Base-by-base conservation (phyloP, 176 grass and related monocot species). In the Poa pratensis region DNA sequence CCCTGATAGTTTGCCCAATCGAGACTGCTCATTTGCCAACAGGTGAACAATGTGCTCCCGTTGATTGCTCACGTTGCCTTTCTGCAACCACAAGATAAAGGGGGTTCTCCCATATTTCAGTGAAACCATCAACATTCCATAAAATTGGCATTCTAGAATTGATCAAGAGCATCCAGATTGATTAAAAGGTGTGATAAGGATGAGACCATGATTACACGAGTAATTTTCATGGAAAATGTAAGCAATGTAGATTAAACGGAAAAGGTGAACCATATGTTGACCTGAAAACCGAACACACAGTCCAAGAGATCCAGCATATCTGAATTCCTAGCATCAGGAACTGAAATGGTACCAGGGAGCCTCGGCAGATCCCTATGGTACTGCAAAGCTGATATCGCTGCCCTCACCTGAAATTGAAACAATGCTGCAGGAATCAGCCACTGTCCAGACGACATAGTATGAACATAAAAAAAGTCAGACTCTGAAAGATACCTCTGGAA, bases 301-400 rank as follows among this genome's bases (percentile, higher is more conserved):
- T 94, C 90, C 77, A 97, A 88, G 86, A 97, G 88, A 68, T 97
- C 95, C 83, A 97, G 89, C 85, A 97, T 89, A 93, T 97, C 95
- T 22, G 95, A 84, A 77, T 92, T 91, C 87, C 92, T 93, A 82
- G 89, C 87, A 43, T 90, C 85, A 69, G 95, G 95, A 35, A 97
- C 82, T 71, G 82, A 64, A 86, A 94, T 81, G 52, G 83, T 89
- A 61, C 5, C 61, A 84, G 95, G 95, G 50, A 97, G 95, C 89
- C 86, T 88, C 76, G 92, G 89, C 20, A 97, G 85, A 35, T 82
- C 84, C 64, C 87, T 89, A 69, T 82, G 80, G 80, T 91, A 91
- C 82, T 93, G 93, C 76, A 97, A 91, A 82, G 92, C 86, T 94
- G 90, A 94, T 89, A 93, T 86, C 12, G 95, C 92, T 60, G 92